phyloP scores from a whole-genome alignment of 257 asterid species.

The Salvia miltiorrhiza region DNA sequence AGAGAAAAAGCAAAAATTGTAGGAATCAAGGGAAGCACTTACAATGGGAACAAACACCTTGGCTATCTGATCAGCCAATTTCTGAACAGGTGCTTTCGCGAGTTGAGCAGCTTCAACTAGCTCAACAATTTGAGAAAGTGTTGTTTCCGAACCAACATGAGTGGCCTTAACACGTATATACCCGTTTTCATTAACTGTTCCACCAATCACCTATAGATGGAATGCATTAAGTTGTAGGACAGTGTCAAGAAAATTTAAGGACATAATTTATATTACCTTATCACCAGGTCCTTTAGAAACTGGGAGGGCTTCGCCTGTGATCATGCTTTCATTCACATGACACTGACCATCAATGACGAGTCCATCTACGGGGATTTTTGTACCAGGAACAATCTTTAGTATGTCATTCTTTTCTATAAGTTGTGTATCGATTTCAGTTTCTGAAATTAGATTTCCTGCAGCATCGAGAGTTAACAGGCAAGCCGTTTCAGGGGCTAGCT shows the following conservation, averaged over 20 bases:
- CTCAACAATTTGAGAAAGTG: conserved; percentile 94
- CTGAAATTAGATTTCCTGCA: conserved; percentile 74
- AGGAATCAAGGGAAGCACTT: conserved; percentile 33
- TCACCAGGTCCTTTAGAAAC: conserved; percentile 86
- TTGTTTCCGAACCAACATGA: conserved; percentile 96
- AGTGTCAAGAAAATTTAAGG: conserved; percentile 3
- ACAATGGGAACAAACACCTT: conserved; percentile 88
- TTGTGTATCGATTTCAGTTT: conserved; percentile 73
- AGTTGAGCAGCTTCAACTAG: conserved; percentile 99
- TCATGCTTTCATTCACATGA: conserved; percentile 96
- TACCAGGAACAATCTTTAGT: conserved; percentile 91
- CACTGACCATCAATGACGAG: conserved; percentile 86
- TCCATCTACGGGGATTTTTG: conserved; percentile 95
- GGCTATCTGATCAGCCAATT: conserved; percentile 95
- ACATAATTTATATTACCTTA: conserved; percentile 53
- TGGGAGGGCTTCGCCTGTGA: conserved; percentile 92
- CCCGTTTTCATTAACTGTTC: conserved; percentile 94
- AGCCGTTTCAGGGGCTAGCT: conserved; percentile 90
- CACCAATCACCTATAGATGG: conserved; percentile 78
- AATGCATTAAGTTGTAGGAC: conserved; percentile 10
- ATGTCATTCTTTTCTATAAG: conserved; percentile 82
- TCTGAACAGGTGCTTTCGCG: conserved; percentile 98
- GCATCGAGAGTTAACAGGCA: conserved; percentile 69
- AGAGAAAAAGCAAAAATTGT: background rate
- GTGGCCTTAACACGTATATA: conserved; percentile 80